Evolutionary conservation across 495 filamentous ascomycete genomes (phyloP).

Genomic region (Penicillium nucicola): DNA sequence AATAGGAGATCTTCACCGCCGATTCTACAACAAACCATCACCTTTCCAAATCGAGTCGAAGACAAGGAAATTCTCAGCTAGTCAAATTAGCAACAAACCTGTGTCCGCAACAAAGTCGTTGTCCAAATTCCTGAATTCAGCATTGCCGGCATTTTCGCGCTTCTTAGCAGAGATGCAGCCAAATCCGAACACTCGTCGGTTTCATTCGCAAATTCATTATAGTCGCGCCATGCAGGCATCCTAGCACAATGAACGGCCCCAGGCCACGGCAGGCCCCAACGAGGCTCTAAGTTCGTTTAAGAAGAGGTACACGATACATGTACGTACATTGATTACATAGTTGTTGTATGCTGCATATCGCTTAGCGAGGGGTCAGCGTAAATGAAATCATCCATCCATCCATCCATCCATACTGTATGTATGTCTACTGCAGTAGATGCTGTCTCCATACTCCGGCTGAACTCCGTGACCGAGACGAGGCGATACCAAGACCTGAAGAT

Average conservation of each 20-base stretch:
- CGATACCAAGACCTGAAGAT: too few relatives aligned
- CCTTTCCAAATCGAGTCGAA: constrained; percentile 11
- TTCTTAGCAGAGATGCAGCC: constrained; percentile 1
- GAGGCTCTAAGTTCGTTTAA: too few relatives aligned
- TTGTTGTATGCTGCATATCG: too few relatives aligned
- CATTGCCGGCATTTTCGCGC: constrained; percentile 4
- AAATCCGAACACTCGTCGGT: background rate
- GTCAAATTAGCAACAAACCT: constrained; percentile 3
- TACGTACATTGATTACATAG: too few relatives aligned
- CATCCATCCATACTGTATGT: too few relatives aligned
- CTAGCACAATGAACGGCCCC: background rate
- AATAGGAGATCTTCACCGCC: constrained; percentile 14
- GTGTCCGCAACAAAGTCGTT: constrained; percentile 6
- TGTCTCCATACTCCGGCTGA: too few relatives aligned
- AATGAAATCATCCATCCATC: too few relatives aligned
- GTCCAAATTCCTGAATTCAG: constrained; percentile 4
- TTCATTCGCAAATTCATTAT: constrained; percentile 1
- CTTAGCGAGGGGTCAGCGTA: too few relatives aligned
- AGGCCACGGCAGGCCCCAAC: too few relatives aligned
- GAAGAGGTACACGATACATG: too few relatives aligned
- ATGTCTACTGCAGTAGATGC: too few relatives aligned
- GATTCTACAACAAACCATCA: constrained; percentile 10
- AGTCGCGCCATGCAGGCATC: constrained; percentile 1
- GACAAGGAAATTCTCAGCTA: constrained; percentile 1
- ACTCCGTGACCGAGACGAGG: too few relatives aligned